Evolutionary conservation across 306 rosid genomes (phyloP), one percentile per base, ranked within the genome.

Genomic region (Cicer judaicum): DNA sequence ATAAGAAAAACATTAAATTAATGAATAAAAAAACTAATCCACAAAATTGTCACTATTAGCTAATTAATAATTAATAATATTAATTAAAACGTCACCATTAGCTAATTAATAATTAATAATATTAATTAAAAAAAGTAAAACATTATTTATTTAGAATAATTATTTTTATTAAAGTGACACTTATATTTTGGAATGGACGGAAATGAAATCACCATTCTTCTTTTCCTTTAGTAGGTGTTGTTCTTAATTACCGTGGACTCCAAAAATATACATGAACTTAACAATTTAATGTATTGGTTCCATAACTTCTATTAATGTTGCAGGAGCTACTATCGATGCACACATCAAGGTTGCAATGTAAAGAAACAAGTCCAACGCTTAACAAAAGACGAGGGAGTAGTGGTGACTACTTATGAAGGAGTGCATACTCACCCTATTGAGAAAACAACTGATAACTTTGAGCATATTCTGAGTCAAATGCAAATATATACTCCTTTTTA

Each of bases 291-390:
- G 34, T 29, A 41, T 42, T 42, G 10, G 57, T 48, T 16, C 34
- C 11, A 13, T 74, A 42, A n/a, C 0, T 46, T 46, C 0, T 29
- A 29, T 29, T 29, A 29, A 29, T 29, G 19, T 11, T 83, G 80
- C 71, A 93, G 97, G 82, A 91, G 98, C 88, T 93, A 93, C 81
- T 93, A 93, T 60, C 68, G 98, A 68, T 93, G 98, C 67, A 91
- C 98, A 5, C 81, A 87, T 73, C 89, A 88, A 84, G 97, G 92
- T 12, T 93, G 98, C 86, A 87, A 89, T 57, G 97, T 93, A 68
- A 93, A 93, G 87, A 93, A 93, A 75, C 98, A 93, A 88, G 97
- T 93, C 0, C 97, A 93, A 70, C 83, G 98, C 40, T 79, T 91
- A 66, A 91, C 88, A 10, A 84, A 83, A 80, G 98, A 93, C 12